Conservation (phyloP, 192 early-diverging fungal genomes). For the Podochytrium sp. region DNA sequence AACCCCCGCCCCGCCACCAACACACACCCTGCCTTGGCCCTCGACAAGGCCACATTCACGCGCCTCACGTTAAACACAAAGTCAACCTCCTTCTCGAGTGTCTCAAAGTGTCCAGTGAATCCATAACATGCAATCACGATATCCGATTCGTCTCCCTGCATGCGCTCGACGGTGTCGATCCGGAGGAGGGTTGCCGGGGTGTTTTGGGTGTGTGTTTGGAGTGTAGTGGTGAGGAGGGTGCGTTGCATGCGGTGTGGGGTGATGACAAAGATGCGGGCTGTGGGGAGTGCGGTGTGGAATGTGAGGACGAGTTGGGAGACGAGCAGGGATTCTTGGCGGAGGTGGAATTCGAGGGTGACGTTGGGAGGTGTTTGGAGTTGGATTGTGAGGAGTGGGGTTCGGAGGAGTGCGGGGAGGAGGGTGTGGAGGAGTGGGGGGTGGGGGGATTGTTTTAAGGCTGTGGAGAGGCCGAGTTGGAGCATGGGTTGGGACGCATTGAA, state of each 20-base stretch:
- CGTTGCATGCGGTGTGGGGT: conserved; percentile 45
- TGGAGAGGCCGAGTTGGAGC: neutral
- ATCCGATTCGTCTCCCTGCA: conserved; percentile 52
- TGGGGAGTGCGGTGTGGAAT: neutral
- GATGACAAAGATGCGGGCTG: conserved; percentile 35
- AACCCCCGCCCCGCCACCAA: conserved; percentile 24
- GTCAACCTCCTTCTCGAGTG: conserved; percentile 37
- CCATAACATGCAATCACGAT: conserved; percentile 65
- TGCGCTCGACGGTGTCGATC: conserved; percentile 47
- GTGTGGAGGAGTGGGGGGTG: neutral
- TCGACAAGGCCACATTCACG: conserved; percentile 45
- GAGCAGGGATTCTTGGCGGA: conserved; percentile 23
- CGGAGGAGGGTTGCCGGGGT: neutral
- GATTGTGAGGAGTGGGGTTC: neutral
- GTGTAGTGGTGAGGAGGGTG: neutral
- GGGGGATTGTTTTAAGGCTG: neutral
- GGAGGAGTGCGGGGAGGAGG: neutral
- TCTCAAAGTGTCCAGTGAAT: conserved; percentile 31
- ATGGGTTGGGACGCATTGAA: neutral
- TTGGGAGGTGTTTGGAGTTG: neutral
- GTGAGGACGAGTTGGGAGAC: conserved; percentile 25
- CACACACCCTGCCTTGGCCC: conserved; percentile 38
- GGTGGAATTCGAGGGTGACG: neutral
- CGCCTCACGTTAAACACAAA: conserved; percentile 39
- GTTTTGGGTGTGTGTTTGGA: neutral